phyloP scores from a whole-genome alignment of 768 basidiomycete genomes.

The Cubamyces sp. region DNA sequence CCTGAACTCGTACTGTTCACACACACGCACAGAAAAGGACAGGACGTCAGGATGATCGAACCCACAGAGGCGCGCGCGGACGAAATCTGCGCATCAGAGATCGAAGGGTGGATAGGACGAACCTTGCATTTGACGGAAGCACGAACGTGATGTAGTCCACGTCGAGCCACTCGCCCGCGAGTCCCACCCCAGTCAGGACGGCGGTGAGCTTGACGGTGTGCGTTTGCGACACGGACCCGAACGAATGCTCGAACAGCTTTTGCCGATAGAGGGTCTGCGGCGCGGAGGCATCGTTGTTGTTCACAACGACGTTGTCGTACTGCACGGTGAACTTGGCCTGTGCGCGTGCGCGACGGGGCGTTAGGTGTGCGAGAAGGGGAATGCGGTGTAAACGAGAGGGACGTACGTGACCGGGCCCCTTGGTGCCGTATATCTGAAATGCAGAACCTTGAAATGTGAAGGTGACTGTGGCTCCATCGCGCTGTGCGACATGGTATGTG shows the following conservation, averaged over 20 bases:
- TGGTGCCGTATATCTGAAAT: slow-evolving; percentile 35
- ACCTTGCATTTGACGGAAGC: slow-evolving; percentile 10
- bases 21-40: not conserved
- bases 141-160: slow-evolving; percentile 35
- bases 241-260: slow-evolving; percentile 29
- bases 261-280: slow-evolving; percentile 29
- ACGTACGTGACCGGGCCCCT: slow-evolving; percentile 36
- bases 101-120: not conserved
- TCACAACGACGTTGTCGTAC: slow-evolving; percentile 30
- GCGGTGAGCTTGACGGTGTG: slow-evolving; percentile 32
- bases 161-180: slow-evolving; percentile 32
- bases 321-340: slow-evolving; percentile 32
- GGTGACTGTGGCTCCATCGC: slow-evolving; percentile 29
- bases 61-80: not conserved
- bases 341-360: not conserved
- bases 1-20: no score
- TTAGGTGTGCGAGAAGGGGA: not conserved
- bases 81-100: slow-evolving; percentile 3
- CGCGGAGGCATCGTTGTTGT: slow-evolving; percentile 26
- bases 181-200: slow-evolving; percentile 12
- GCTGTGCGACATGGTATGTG: slow-evolving; percentile 34
- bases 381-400: not conserved
- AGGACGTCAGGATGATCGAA: not conserved
- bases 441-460: slow-evolving; percentile 29
- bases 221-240: slow-evolving; percentile 7